Percentiles rank a stretch among this genome's conserved stretches.
These are phyloP conservation scores for Balamuthia mandrillaris DNA, from an alignment of 208 protist species.

Conservation along the genomic window DNA sequence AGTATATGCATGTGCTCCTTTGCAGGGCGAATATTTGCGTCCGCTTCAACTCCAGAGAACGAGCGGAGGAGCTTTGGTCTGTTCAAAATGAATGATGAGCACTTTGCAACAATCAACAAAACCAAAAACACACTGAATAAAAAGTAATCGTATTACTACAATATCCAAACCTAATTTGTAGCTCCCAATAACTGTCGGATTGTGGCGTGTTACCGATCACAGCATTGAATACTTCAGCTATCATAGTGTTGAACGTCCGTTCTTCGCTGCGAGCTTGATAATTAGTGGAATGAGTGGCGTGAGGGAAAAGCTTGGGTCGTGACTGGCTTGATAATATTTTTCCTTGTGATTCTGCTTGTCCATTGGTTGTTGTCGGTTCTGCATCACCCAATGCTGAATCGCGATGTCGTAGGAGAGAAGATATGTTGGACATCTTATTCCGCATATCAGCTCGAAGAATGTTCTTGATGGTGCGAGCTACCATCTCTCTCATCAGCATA, in stretches of 20 bases:
- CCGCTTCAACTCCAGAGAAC: neutral
- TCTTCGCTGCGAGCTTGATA: neutral
- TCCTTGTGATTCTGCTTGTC: no score
- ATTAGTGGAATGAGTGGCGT: neutral
- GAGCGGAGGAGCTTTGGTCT: constrained; percentile 5
- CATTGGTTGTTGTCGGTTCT: neutral
- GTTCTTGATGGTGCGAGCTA: constrained; percentile 30
- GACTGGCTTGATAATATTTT: no score
- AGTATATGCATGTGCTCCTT: neutral
- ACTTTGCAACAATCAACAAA: neutral
- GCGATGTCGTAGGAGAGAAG: neutral
- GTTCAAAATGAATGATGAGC: neutral
- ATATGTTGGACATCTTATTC: constrained; percentile 10
- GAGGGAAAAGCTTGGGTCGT: no score
- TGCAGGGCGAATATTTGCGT: neutral
- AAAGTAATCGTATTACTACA: neutral
- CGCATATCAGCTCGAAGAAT: constrained; percentile 27
- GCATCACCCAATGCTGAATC: neutral
- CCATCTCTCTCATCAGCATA: constrained; percentile 26
- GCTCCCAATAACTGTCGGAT: constrained; percentile 17
- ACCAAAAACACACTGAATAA: neutral
- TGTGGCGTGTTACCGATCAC: constrained; percentile 25
- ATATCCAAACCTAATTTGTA: neutral
- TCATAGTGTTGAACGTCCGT: constrained; percentile 10
- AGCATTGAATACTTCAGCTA: constrained; percentile 26